Conservation (phyloP, 2,329 filamentous ascomycete species). For the Fusarium sp. region DNA sequence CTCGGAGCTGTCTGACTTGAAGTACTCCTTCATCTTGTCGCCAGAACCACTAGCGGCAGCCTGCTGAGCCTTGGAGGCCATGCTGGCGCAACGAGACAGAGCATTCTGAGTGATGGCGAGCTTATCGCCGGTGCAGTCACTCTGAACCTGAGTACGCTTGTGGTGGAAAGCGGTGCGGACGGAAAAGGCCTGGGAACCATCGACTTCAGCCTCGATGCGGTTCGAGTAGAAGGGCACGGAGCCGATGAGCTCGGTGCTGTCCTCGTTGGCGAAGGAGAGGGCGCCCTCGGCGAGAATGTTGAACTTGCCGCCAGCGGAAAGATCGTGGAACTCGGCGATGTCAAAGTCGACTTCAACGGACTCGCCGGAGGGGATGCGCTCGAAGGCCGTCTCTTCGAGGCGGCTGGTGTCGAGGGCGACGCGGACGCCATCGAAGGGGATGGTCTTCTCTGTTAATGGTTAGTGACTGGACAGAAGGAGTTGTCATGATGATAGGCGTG, state of each 20-base stretch:
- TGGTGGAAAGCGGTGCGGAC: conserved; percentile 58
- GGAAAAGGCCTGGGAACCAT: conserved; percentile 64
- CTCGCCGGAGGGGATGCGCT: conserved; percentile 59
- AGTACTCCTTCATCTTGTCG: conserved; percentile 68
- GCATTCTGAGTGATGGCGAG: conserved; percentile 59
- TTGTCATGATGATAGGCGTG: too few species aligned
- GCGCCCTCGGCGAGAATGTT: conserved; percentile 66
- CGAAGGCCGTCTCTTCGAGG: conserved; percentile 61
- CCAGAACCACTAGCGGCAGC: conserved; percentile 61
- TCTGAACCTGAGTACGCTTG: conserved; percentile 63
- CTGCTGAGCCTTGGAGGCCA: conserved; percentile 63
- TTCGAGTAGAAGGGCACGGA: conserved; percentile 69
- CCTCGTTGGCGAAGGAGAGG: conserved; percentile 64
- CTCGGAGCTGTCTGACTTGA: conserved; percentile 64
- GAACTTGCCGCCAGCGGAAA: conserved; percentile 63
- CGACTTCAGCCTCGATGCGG: conserved; percentile 64
- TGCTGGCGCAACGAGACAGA: conserved; percentile 62
- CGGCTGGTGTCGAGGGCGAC: conserved; percentile 58
- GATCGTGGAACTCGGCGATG: conserved; percentile 65
- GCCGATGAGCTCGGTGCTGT: conserved; percentile 64
- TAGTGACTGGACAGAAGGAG: not conserved
- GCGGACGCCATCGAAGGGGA: conserved; percentile 65
- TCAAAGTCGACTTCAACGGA: conserved; percentile 65
- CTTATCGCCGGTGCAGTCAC: conserved; percentile 63
- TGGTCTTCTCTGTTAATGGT: conserved; percentile 45